phyloP scores from a whole-genome alignment of 176 grass and related monocot species.

The Oryza rufipogon region DNA sequence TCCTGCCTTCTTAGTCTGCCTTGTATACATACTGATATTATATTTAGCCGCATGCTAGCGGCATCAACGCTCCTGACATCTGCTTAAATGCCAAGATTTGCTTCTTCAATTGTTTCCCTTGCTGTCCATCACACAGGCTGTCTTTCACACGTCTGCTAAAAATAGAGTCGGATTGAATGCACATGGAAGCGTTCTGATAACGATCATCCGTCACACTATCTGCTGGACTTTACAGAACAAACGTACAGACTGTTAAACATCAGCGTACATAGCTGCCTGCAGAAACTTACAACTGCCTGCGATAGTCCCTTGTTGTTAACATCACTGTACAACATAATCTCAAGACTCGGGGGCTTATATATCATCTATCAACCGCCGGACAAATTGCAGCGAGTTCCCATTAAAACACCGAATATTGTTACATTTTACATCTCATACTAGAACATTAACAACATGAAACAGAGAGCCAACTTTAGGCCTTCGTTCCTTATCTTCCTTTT shows the following conservation, averaged over 20 bases:
- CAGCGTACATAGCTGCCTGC: no score
- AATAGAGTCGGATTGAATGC: no score
- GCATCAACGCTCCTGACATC: no score
- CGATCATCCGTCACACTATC: no score
- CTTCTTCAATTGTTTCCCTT: not conserved
- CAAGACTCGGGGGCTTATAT: no score
- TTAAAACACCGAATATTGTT: slow-evolving; percentile 15
- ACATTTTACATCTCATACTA: slow-evolving; percentile 21
- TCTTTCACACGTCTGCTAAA: no score
- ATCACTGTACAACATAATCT: not conserved
- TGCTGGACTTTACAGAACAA: no score
- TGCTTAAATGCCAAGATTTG: not conserved
- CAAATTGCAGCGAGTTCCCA: not conserved
- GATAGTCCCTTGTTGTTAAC: not conserved
- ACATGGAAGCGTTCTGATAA: no score
- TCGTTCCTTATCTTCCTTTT: slow-evolving; percentile 14
- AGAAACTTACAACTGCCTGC: no score
- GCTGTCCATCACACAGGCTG: no score
- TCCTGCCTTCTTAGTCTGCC: not conserved
- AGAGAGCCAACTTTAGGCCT: slow-evolving; percentile 33
- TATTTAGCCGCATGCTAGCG: not conserved
- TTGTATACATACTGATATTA: not conserved
- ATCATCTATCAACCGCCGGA: not conserved
- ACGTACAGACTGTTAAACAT: no score
- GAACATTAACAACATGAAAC: slow-evolving; percentile 23